These are phyloP conservation scores for Jamesozyma hellenica DNA, from an alignment of 805 yeast genomes.

Conservation along the genomic window DNA sequence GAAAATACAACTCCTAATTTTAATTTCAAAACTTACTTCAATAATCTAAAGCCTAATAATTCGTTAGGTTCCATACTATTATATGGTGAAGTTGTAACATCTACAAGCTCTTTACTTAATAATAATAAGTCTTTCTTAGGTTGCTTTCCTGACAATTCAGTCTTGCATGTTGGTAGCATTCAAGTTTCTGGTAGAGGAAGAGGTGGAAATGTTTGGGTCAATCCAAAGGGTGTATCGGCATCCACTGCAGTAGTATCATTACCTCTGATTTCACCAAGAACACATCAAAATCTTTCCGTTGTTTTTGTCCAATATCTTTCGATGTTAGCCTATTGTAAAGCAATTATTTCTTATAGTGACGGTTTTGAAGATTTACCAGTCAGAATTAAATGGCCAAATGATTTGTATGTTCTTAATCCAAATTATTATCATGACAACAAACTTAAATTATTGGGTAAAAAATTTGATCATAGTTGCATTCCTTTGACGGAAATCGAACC, in stretches of 20 bases:
- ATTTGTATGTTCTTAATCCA: constrained; percentile 67
- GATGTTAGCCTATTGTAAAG: constrained; percentile 73
- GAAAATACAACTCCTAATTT: constrained; percentile 60
- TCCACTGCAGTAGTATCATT: constrained; percentile 60
- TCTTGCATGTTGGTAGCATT: constrained; percentile 50
- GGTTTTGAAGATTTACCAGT: constrained; percentile 73
- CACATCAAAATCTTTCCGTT: constrained; percentile 43
- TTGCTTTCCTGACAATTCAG: constrained; percentile 31
- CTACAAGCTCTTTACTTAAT: constrained; percentile 74
- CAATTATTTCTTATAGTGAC: constrained; percentile 47
- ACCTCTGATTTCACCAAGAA: constrained; percentile 32
- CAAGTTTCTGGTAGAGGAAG: constrained; percentile 92
- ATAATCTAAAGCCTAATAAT: constrained; percentile 23
- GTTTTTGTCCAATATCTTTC: constrained; percentile 82
- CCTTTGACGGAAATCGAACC: constrained; percentile 47
- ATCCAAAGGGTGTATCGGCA: constrained; percentile 87
- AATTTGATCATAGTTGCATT: constrained; percentile 25
- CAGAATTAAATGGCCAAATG: constrained; percentile 94
- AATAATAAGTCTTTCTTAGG: constrained; percentile 51
- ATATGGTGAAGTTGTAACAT: constrained; percentile 84
- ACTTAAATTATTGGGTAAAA: constrained; percentile 15
- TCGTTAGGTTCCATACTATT: constrained; percentile 53
- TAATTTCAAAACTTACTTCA: constrained; percentile 48
- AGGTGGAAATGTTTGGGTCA: constrained; percentile 91
- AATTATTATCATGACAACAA: constrained; percentile 35